Evolutionary conservation across 73 alveolate species (phyloP).

Genomic region (Paramecium biaurelia): DNA sequence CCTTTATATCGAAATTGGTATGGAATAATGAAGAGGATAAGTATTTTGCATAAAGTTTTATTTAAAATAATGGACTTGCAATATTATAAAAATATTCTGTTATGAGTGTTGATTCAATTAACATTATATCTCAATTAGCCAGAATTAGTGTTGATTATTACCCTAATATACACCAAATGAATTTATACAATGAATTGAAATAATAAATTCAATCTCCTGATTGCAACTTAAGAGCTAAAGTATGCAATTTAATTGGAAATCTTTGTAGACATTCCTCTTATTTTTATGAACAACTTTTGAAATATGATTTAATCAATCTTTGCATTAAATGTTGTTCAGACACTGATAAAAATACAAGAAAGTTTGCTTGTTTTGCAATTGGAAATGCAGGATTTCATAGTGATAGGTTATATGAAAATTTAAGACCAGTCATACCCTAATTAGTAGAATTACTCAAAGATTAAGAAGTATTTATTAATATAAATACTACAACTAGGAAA

Average conservation of each 20-base stretch:
- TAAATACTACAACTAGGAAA: constrained; percentile 69
- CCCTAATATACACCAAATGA: constrained; percentile 85
- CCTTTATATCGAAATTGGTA: constrained; percentile 76
- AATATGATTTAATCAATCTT: constrained; percentile 90
- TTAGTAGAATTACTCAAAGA: constrained; percentile 94
- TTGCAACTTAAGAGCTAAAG: constrained; percentile 93
- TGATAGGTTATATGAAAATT: constrained; percentile 91
- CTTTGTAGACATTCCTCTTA: constrained; percentile 96
- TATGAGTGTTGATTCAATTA: constrained; percentile 86
- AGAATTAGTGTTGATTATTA: constrained; percentile 90
- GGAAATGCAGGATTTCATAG: constrained; percentile 99
- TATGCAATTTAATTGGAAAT: constrained; percentile 97
- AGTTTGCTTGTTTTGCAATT: constrained; percentile 99
- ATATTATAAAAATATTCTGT: constrained; percentile 70
- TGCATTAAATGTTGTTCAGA: constrained; percentile 96
- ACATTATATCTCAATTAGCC: constrained; percentile 88
- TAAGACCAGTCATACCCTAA: constrained; percentile 95
- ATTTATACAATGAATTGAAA: constrained; percentile 87
- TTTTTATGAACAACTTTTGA: constrained; percentile 91
- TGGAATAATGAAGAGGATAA: constrained; percentile 81
- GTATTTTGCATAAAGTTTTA: constrained; percentile 82
- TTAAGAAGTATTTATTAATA: constrained; percentile 69
- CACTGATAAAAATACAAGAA: constrained; percentile 95
- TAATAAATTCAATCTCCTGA: constrained; percentile 84
- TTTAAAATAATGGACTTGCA: constrained; percentile 82